A percentile compares a stretch with the other conserved stretches of the same genome.
phyloP scores from a whole-genome alignment of 306 rosid species.

The Begonia peltatifolia region DNA sequence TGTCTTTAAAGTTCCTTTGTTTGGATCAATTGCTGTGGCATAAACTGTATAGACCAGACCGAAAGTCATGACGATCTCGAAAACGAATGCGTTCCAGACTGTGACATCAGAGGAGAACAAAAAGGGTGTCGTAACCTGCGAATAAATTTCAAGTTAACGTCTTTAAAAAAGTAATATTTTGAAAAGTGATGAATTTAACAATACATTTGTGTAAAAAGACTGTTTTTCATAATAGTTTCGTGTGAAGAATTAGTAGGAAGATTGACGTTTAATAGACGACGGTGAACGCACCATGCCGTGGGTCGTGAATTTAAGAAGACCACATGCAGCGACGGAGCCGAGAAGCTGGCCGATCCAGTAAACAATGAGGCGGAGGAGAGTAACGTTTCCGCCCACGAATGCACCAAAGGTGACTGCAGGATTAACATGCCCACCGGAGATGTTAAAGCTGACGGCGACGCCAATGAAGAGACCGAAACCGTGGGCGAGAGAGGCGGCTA shows the following conservation, averaged over 20 bases:
- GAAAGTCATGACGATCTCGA: conserved; percentile 77
- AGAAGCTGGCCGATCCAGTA: conserved; percentile 76
- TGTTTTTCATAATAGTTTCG: too few relatives aligned
- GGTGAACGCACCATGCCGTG: conserved; percentile 21
- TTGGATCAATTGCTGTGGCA: conserved; percentile 71
- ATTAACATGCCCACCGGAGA: conserved; percentile 89
- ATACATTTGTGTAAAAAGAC: too few relatives aligned
- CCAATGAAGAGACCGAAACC: conserved; percentile 66
- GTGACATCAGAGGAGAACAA: conserved; percentile 39
- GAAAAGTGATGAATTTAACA: too few relatives aligned
- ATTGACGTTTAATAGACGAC: background rate
- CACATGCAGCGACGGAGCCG: conserved; percentile 50
- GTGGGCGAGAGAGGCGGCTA: conserved; percentile 60
- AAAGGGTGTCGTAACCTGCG: conserved; percentile 48
- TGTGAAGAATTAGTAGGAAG: too few relatives aligned
- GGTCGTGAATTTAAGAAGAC: conserved; percentile 36
- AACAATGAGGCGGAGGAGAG: conserved; percentile 51
- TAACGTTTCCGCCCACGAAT: conserved; percentile 69
- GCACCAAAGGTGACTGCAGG: conserved; percentile 85
- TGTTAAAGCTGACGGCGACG: conserved; percentile 52
- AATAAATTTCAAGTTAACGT: background rate
- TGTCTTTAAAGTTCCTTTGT: background rate
- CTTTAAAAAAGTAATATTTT: too few relatives aligned
- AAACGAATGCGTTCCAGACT: conserved; percentile 52
- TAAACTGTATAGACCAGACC: conserved; percentile 81